These are phyloP conservation scores for Schwanniomyces sp. DNA, from an alignment of 805 yeast genomes.

Conservation along the genomic window DNA sequence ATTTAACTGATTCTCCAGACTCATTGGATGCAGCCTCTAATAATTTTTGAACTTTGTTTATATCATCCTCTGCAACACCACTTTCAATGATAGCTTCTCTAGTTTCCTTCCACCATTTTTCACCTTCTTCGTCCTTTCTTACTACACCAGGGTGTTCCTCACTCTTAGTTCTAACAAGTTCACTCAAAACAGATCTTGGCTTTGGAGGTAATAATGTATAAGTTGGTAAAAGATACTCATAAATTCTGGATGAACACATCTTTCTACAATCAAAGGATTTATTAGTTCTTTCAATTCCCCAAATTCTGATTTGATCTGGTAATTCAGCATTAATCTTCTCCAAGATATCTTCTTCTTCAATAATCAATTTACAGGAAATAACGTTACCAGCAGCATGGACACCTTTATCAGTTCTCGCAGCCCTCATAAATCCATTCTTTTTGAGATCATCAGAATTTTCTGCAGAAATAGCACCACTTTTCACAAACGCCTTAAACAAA, in stretches of 20 bases:
- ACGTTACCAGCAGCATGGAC: conserved; percentile 98
- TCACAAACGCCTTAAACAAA: conserved; percentile 75
- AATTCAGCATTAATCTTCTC: conserved; percentile 69
- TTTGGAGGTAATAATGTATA: conserved; percentile 90
- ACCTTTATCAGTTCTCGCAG: conserved; percentile 91
- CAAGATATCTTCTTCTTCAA: conserved; percentile 76
- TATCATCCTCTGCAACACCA: conserved; percentile 21
- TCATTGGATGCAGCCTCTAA: conserved; percentile 22
- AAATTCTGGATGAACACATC: conserved; percentile 93
- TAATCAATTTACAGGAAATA: conserved; percentile 76
- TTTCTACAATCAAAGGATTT: conserved; percentile 92
- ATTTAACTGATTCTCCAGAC: conserved; percentile 6
- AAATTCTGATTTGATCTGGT: conserved; percentile 85
- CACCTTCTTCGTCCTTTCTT: conserved; percentile 67
- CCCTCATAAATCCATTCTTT: conserved; percentile 83
- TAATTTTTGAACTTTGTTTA: conserved; percentile 29
- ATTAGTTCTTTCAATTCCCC: conserved; percentile 91
- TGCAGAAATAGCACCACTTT: conserved; percentile 84
- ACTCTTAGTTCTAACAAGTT: conserved; percentile 55
- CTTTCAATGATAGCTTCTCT: conserved; percentile 22
- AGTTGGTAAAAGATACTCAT: conserved; percentile 91
- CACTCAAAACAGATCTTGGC: conserved; percentile 65
- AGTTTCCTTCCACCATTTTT: conserved; percentile 67
- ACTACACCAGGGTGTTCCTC: conserved; percentile 57
- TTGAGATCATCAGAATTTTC: conserved; percentile 87